Evolutionary conservation across 2,329 filamentous ascomycete species (phyloP).

Genomic region (Dactylellina parvicollis): DNA sequence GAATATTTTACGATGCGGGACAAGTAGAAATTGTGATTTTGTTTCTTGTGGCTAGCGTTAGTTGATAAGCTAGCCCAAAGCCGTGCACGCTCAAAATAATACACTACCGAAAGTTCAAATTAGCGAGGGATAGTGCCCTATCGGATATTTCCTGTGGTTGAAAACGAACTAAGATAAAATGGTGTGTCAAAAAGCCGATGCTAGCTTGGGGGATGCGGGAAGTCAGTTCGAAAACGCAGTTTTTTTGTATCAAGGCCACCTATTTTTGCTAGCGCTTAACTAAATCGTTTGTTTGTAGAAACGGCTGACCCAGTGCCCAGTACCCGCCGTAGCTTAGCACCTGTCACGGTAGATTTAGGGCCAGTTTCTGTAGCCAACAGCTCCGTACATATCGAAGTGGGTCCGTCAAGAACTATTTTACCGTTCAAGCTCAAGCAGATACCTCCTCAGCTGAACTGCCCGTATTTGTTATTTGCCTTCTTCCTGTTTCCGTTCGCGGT

Average conservation of each 20-base stretch:
- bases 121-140: slow-evolving; percentile 38
- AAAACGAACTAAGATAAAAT: background rate
- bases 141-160: slow-evolving; percentile 22
- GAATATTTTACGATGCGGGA: background rate
- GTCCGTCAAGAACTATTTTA: slow-evolving; percentile 20
- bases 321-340: background rate
- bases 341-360: slow-evolving; percentile 18
- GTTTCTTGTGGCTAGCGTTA: slow-evolving; percentile 1
- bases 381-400: slow-evolving; percentile 24
- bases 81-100: background rate
- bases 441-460: slow-evolving; percentile 27
- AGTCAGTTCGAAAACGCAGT: background rate
- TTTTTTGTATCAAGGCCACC: too few relatives aligned
- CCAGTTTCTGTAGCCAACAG: slow-evolving; percentile 11
- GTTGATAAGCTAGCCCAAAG: slow-evolving; percentile 31
- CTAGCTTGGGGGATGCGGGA: slow-evolving; percentile 17
- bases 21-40: slow-evolving; percentile 1
- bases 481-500: slow-evolving; percentile 44
- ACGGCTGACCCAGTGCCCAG: too few relatives aligned
- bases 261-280: slow-evolving; percentile 16
- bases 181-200: slow-evolving; percentile 21
- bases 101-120: slow-evolving; percentile 18
- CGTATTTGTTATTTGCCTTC: slow-evolving; percentile 5
- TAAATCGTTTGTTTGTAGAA: background rate
- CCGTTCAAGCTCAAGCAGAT: slow-evolving; percentile 19